Base-by-base conservation (phyloP, 164 flowering plant genomes). In the Paratinospora sagittata region DNA sequence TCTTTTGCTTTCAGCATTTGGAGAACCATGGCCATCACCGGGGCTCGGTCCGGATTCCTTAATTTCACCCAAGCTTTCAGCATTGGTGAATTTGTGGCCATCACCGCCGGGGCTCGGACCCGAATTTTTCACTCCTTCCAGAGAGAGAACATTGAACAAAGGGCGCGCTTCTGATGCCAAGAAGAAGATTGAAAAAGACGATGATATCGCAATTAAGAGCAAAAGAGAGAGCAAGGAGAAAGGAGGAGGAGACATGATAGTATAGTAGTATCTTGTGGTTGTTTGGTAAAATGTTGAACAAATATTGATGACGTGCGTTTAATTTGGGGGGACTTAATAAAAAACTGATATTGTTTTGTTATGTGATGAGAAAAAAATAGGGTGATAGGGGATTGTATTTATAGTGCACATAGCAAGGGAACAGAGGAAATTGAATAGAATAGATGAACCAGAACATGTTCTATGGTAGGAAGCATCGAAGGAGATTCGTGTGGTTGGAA, bases 31-130 rank as follows among this genome's bases (percentile, higher is more conserved):
- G n/a, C n/a, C n/a, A n/a, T n/a, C n/a, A n/a, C n/a, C n/a, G n/a
- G n/a, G n/a, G 58, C 80, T 78, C 3, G 77, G 81, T n/a, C 81
- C 75, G 1, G 77, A 67, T 11, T 52, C 65, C 73, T 78, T 78
- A 37, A 72, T 69, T 19, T 45, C 78, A 23, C 73, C 76, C 27
- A 79, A 70, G 76, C 36, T 62, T 6, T 63, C 49, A 24, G 26
- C 36, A 27, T 73, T 27, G 8, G 61, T 11, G 61, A 57, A 73
- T 2, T 0, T 45, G 45, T 78, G 79, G 36, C 72, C 81, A 60
- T 27, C 57, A 3, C 43, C 77, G 30, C 77, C 76, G 6, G 65
- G n/a, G 45, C 83, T 81, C 19, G 81, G 81, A 41, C 83, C 78
- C 3, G 72, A 67, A 9, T 52, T 75, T 62, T 75, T 78, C 41